Base-by-base conservation (phyloP, 2,329 filamentous ascomycete species). In the Trichophyton benhamiae region DNA sequence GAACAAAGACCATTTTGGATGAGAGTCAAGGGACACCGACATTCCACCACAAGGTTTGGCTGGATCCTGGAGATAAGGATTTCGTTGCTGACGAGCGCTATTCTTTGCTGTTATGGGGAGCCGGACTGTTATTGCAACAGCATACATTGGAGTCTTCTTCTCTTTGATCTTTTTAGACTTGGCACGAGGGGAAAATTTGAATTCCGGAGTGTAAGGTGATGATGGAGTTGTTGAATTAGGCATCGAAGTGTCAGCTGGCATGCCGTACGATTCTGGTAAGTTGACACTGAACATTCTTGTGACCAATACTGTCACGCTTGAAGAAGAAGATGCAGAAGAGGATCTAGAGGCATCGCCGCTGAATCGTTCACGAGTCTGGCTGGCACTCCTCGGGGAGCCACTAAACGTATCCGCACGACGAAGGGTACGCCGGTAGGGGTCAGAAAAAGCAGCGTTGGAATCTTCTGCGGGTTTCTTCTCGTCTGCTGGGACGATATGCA, bases 281-380 rank as follows among this genome's bases (percentile, higher is more conserved):
- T 78, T 77, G 61, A 83, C 79, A n/a, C 80, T 79, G 68, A 84
- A 84, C 72, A 83, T 79, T 61, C 81, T 76, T 4, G 82, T 84
- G 60, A 84, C 76, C 58, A 84, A 75, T 27, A 84, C 76, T 20
- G 81, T 82, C 2, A 79, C 74, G 72, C 78, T 74, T 65, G 76
- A 67, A 62, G 78, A 66, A 3, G 48, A 46, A 61, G 64, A 38
- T 48, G 62, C 33, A 62, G 57, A 22, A 41, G 64, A 53, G 2
- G 22, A 60, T 55, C 48, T 67, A 15, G 27, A 7, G 11, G 38
- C 66, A 62, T 57, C 64, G 42, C 46, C 65, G 62, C 57, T 66
- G 65, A 44, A 66, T 64, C 5, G 72, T 74, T 30, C 70, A 65
- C 30, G 71, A n/a, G 61, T 63, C 27, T 66, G 63, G 42, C 63